Percentiles rank a stretch among this genome's conserved stretches.
Evolutionary conservation across 176 grass and related monocot genomes (phyloP).

Genomic region (Alloteropsis semialata): DNA sequence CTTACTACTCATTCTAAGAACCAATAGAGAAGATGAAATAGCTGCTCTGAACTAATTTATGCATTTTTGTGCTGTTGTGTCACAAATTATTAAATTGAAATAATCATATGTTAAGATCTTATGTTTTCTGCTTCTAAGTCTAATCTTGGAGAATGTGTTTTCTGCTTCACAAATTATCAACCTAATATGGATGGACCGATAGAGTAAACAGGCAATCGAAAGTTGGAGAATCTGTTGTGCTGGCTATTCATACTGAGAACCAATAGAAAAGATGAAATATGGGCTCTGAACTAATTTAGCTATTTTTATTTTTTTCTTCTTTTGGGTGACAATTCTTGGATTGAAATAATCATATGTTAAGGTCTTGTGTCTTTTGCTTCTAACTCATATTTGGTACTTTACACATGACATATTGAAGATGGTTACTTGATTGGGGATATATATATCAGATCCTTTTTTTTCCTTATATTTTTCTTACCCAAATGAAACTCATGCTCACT

Average conservation of each 20-base stretch:
- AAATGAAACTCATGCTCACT: too few relatives aligned
- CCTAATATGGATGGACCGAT: neutral
- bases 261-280: slow-evolving; percentile 1
- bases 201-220: neutral
- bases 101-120: neutral
- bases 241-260: neutral
- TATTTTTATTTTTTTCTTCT: neutral
- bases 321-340: neutral
- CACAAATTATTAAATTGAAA: slow-evolving; percentile 13
- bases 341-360: neutral
- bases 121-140: neutral
- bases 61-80: neutral
- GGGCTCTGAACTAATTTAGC: neutral
- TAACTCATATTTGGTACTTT: neutral
- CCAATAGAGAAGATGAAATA: slow-evolving; percentile 1
- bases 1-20: neutral
- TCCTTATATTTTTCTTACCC: neutral
- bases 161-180: too few relatives aligned
- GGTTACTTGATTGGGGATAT: slow-evolving; percentile 9
- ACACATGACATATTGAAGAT: neutral
- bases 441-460: neutral
- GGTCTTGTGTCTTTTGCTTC: neutral
- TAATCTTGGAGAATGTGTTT: too few relatives aligned
- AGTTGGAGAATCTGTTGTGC: neutral
- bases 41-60: neutral